Conservation (phyloP, 257 asterid genomes). For the Oldenlandia corymbosa region DNA sequence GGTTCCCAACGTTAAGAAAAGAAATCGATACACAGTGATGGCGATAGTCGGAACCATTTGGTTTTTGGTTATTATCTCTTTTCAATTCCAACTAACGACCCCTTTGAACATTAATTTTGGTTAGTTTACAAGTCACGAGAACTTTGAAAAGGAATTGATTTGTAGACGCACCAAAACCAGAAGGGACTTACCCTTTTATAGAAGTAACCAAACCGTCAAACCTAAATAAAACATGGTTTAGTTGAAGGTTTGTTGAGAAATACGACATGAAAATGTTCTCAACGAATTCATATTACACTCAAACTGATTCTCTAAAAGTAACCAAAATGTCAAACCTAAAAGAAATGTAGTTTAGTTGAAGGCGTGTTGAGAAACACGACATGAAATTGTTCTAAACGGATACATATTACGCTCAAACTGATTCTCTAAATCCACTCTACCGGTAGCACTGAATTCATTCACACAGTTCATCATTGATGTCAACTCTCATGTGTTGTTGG, state of each 20-base stretch:
- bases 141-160: constrained; percentile 17
- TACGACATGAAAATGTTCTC: too few species aligned
- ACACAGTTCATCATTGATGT: background rate
- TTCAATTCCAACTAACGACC: constrained; percentile 18
- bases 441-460: too few species aligned
- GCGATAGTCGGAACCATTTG: constrained; percentile 29
- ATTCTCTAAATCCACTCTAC: too few species aligned
- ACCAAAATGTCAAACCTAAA: background rate
- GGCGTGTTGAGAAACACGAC: background rate
- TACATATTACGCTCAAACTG: too few species aligned
- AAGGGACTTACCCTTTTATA: too few species aligned
- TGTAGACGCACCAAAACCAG: constrained; percentile 54
- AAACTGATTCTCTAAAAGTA: constrained; percentile 29
- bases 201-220: too few species aligned
- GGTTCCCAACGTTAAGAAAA: too few species aligned
- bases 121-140: constrained; percentile 39
- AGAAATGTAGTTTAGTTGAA: background rate
- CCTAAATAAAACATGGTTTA: too few species aligned
- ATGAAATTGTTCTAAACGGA: too few species aligned
- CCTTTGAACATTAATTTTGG: constrained; percentile 19
- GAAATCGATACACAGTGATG: too few species aligned
- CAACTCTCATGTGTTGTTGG: background rate
- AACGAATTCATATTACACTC: too few species aligned
- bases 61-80: background rate
- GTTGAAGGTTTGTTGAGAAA: too few species aligned